A percentile compares a stretch with the other conserved stretches of the same genome.
Evolutionary conservation across 345 rosid genomes (phyloP).

Genomic region (Excoecaria agallocha): DNA sequence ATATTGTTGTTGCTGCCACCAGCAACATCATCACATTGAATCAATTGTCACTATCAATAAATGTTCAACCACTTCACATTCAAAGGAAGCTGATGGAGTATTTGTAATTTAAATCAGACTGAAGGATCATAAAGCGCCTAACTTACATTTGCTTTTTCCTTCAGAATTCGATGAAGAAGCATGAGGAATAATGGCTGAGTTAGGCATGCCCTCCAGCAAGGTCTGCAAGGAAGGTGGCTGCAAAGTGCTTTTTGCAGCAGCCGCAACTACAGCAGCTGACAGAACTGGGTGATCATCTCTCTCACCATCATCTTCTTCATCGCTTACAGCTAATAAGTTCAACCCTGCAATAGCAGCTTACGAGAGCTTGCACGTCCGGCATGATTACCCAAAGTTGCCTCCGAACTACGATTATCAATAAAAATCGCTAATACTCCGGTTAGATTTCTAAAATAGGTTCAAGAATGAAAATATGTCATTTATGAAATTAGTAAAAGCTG

Average conservation of each 20-base stretch:
- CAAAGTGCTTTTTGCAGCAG: constrained; percentile 87
- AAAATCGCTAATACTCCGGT: neutral
- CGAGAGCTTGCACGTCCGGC: constrained; percentile 80
- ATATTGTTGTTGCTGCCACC: too few relatives aligned
- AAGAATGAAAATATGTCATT: too few relatives aligned
- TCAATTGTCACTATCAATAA: too few relatives aligned
- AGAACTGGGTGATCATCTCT: constrained; percentile 54
- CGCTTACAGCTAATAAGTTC: constrained; percentile 69
- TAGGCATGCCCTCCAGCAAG: constrained; percentile 78
- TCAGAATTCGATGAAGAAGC: constrained; percentile 94
- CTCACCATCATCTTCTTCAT: constrained; percentile 59
- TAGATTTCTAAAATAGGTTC: too few relatives aligned
- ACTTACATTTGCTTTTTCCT: constrained; percentile 85
- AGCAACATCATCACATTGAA: too few relatives aligned
- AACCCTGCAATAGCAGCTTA: constrained; percentile 69
- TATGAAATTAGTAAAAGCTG: too few relatives aligned
- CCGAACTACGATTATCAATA: neutral
- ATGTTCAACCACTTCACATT: too few relatives aligned
- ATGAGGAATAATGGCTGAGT: constrained; percentile 57
- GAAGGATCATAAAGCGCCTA: constrained; percentile 9
- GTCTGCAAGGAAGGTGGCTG: constrained; percentile 94
- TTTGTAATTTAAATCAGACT: neutral
- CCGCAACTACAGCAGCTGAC: too few relatives aligned
- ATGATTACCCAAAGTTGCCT: constrained; percentile 31
- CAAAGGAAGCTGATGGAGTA: neutral